These are phyloP conservation scores for Colletotrichum orbiculare DNA, from an alignment of 2,329 filamentous ascomycete species.

Conservation along the genomic window DNA sequence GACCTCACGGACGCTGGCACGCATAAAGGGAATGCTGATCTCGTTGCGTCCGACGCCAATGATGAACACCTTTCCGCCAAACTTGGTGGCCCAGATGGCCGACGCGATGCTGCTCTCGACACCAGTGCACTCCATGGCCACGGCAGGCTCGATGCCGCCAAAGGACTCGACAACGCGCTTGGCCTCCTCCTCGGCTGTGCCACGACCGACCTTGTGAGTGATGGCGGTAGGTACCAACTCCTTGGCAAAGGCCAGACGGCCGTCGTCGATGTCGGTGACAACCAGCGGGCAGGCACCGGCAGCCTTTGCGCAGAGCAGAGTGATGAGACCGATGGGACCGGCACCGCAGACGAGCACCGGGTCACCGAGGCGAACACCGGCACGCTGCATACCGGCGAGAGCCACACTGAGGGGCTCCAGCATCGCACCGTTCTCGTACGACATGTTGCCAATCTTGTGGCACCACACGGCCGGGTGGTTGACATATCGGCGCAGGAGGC, in stretches of 20 bases:
- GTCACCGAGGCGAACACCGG: conserved; percentile 84
- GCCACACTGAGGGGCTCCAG: conserved; percentile 92
- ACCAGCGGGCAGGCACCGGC: conserved; percentile 91
- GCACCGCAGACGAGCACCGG: conserved; percentile 91
- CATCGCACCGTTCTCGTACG: conserved; percentile 89
- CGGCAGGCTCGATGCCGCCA: conserved; percentile 81
- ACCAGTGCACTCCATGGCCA: conserved; percentile 93
- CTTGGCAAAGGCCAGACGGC: conserved; percentile 85
- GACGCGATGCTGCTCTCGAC: conserved; percentile 89
- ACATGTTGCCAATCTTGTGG: conserved; percentile 94
- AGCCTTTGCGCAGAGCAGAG: conserved; percentile 83
- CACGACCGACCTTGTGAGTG: conserved; percentile 81
- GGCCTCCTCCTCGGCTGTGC: conserved; percentile 76
- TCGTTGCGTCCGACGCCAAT: conserved; percentile 96
- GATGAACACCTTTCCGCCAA: conserved; percentile 96
- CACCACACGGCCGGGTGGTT: conserved; percentile 96
- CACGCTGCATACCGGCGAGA: conserved; percentile 87
- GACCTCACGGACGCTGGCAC: conserved; percentile 88
- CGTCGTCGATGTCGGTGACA: conserved; percentile 94
- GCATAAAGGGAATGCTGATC: conserved; percentile 96
- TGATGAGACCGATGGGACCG: conserved; percentile 92
- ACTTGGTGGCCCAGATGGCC: conserved; percentile 91
- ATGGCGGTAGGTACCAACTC: conserved; percentile 81
- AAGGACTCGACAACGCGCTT: conserved; percentile 74
- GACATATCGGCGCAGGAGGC: conserved; percentile 90